Percentiles rank a stretch among this genome's conserved stretches.
Evolutionary conservation across 139 green algal genomes (phyloP).

Genomic region (Chlorella vulgaris): DNA sequence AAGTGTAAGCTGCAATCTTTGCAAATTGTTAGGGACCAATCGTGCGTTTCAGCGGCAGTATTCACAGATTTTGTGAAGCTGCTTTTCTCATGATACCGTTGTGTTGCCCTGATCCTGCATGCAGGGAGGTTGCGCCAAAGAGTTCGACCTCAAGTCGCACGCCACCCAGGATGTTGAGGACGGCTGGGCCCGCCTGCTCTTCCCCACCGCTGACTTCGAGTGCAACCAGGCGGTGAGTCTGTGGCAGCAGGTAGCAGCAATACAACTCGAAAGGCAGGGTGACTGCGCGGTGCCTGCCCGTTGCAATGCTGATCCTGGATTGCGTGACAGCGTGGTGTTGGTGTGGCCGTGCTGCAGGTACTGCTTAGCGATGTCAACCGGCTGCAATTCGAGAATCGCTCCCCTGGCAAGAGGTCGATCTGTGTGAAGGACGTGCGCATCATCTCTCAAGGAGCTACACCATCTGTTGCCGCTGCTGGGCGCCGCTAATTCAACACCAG

Average conservation of each 20-base stretch:
- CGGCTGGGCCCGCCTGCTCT: conserved; percentile 24
- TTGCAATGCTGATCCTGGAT: too few relatives aligned
- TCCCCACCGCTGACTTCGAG: conserved; percentile 8
- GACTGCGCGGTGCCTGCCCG: too few relatives aligned
- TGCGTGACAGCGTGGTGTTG: too few relatives aligned
- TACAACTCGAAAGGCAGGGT: too few relatives aligned
- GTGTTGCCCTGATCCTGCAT: too few relatives aligned
- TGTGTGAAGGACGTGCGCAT: conserved; percentile 32
- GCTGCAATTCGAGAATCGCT: conserved; percentile 33
- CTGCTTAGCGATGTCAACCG: conserved; percentile 15
- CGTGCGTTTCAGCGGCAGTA: too few relatives aligned
- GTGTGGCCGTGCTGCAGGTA: neutral
- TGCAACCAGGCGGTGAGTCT: conserved; percentile 1
- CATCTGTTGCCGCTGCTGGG: neutral
- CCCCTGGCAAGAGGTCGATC: conserved; percentile 7
- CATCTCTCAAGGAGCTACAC: neutral
- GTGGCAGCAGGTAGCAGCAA: too few relatives aligned
- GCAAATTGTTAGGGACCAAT: too few relatives aligned
- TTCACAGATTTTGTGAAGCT: too few relatives aligned
- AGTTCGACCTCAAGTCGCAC: neutral
- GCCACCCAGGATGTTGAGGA: conserved; percentile 8
- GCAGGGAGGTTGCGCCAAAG: conserved; percentile 4
- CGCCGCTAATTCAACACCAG: neutral
- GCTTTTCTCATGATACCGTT: too few relatives aligned
- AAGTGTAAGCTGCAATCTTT: too few relatives aligned